Percentiles rank a stretch among this genome's conserved stretches.
phyloP scores from a whole-genome alignment of 345 rosid genomes.

The Cardamine chenopodiifolia region DNA sequence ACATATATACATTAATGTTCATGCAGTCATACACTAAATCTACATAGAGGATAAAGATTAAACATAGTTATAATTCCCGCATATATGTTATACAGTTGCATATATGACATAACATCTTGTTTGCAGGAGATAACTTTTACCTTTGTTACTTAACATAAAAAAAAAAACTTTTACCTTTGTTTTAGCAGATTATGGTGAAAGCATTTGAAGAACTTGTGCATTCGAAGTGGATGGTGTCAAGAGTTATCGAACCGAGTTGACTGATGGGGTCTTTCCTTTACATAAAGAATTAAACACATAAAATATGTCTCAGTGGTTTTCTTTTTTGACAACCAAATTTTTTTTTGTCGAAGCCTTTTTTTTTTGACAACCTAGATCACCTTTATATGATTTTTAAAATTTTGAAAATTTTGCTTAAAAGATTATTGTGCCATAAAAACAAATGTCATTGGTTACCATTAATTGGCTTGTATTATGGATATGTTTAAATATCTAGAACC shows the following conservation, averaged over 20 bases:
- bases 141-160: too few relatives aligned
- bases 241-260: constrained; percentile 19
- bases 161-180: not conserved
- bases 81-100: not conserved
- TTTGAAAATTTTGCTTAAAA: too few relatives aligned
- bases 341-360: not conserved
- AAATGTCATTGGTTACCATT: not conserved
- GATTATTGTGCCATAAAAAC: not conserved
- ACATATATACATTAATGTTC: not conserved
- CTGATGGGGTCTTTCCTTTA: constrained; percentile 9
- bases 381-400: too few relatives aligned
- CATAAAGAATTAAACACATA: not conserved
- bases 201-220: not conserved
- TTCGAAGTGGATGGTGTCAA: constrained; percentile 19
- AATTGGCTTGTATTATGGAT: not conserved
- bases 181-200: not conserved
- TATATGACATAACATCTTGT: not conserved
- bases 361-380: not conserved
- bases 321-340: not conserved
- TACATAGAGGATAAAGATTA: not conserved
- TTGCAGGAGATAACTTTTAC: not conserved
- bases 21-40: not conserved
- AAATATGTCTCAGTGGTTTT: constrained; percentile 15
- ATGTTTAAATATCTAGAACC: not conserved
- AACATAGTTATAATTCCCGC: not conserved